Percentiles rank a stretch among this genome's conserved stretches.
Evolutionary conservation across 176 grass and related monocot genomes (phyloP).

Genomic region (Rhynchospora pubera): DNA sequence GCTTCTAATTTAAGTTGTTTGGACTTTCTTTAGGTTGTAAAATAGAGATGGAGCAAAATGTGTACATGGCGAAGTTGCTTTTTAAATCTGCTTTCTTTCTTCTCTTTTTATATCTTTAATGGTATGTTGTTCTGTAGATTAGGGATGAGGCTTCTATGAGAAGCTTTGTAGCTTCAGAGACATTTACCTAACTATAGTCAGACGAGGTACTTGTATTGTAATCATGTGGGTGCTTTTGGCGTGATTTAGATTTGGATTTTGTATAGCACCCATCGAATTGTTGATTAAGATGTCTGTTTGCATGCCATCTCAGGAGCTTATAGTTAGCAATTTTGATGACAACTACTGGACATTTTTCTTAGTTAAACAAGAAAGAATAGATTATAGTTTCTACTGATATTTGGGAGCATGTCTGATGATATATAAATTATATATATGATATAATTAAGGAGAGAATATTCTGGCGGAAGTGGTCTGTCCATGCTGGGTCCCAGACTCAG

Average conservation of each 20-base stretch:
- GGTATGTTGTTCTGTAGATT: background rate
- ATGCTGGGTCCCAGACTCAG: background rate
- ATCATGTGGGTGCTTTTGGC: background rate
- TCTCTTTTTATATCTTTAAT: background rate
- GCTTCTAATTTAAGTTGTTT: background rate
- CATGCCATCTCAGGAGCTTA: too few relatives aligned
- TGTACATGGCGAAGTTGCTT: background rate
- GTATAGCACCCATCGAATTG: background rate
- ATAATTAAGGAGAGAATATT: background rate
- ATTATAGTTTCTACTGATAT: background rate
- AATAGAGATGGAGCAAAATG: background rate
- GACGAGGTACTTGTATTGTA: background rate
- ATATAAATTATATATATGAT: background rate
- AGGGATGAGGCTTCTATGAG: background rate
- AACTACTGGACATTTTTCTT: too few relatives aligned
- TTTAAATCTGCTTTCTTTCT: background rate
- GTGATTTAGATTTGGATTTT: background rate
- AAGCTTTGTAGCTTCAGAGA: background rate
- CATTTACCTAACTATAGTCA: background rate
- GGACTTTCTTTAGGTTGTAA: background rate
- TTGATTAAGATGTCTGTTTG: background rate
- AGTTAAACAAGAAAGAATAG: too few relatives aligned
- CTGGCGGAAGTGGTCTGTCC: background rate
- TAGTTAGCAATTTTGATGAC: too few relatives aligned
- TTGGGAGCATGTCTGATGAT: background rate